Evolutionary conservation across 2,329 filamentous ascomycete genomes (phyloP).

Genomic region (Trichoderma atroviride): DNA sequence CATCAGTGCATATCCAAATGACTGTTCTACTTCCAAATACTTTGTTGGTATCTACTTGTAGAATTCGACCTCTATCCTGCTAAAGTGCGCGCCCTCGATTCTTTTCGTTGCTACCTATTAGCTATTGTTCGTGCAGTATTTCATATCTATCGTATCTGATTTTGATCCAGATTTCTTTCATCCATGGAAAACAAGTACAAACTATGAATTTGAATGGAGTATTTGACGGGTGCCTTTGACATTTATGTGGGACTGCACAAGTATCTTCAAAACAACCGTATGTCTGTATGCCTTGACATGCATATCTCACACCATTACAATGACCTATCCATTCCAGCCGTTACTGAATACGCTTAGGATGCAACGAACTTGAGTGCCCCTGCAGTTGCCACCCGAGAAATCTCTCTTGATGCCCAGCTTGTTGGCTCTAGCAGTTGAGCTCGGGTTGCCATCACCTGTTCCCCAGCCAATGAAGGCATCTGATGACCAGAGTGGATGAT

Average conservation of each 20-base stretch:
- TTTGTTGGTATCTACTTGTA: neutral
- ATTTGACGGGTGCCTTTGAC: neutral
- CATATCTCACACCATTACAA: neutral
- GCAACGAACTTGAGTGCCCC: neutral
- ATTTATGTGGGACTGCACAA: neutral
- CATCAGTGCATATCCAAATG: neutral
- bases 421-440: neutral
- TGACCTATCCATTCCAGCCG: neutral
- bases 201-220: neutral
- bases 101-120: neutral
- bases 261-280: neutral
- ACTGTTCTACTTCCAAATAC: neutral
- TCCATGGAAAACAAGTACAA: neutral
- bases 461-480: neutral
- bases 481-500: neutral
- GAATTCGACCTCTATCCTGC: neutral
- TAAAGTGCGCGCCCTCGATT: too few relatives aligned
- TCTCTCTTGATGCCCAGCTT: neutral
- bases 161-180: neutral
- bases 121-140: neutral
- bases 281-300: neutral
- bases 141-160: neutral
- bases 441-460: neutral
- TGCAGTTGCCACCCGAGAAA: neutral
- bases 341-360: neutral